Conservation (phyloP, 2,329 filamentous ascomycete species). For the Cryphonectria naterciae region DNA sequence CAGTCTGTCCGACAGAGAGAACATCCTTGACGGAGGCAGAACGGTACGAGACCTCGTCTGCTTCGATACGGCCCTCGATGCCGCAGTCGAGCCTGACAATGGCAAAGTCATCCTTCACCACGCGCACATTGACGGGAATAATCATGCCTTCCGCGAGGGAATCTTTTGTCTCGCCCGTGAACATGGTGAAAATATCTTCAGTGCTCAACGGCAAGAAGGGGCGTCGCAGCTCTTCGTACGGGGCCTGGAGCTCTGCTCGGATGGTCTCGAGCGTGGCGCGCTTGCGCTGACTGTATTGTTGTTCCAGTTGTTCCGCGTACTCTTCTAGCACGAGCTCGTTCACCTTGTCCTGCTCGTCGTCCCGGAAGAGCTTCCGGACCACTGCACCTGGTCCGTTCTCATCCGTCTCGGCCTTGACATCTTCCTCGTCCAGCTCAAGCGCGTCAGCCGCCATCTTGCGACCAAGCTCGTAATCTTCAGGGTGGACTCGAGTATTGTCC, state of each 20-base stretch:
- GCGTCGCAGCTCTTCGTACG: conserved; percentile 91
- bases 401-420: conserved; percentile 91
- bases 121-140: conserved; percentile 82
- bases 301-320: conserved; percentile 93
- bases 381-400: conserved; percentile 89
- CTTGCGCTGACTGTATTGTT: conserved; percentile 91
- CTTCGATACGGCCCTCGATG: conserved; percentile 84
- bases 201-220: conserved; percentile 71
- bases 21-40: conserved; percentile 69
- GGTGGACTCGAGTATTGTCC: conserved; percentile 95
- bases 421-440: conserved; percentile 94
- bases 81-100: conserved; percentile 94
- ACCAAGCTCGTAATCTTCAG: conserved; percentile 96
- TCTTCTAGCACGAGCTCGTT: conserved; percentile 96
- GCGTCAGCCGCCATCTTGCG: conserved; percentile 99
- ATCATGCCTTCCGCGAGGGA: conserved; percentile 90
- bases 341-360: conserved; percentile 91
- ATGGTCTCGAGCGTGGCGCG: conserved; percentile 96
- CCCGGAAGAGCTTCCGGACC: conserved; percentile 91
- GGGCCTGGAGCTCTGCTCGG: conserved; percentile 86
- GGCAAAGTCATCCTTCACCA: conserved; percentile 89
- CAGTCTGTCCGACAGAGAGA: conserved; percentile 79
- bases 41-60: conserved; percentile 78
- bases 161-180: conserved; percentile 89
- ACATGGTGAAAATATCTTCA: conserved; percentile 91